Conservation (phyloP, 179 eudicot genomes). For the Camellia oleifera region DNA sequence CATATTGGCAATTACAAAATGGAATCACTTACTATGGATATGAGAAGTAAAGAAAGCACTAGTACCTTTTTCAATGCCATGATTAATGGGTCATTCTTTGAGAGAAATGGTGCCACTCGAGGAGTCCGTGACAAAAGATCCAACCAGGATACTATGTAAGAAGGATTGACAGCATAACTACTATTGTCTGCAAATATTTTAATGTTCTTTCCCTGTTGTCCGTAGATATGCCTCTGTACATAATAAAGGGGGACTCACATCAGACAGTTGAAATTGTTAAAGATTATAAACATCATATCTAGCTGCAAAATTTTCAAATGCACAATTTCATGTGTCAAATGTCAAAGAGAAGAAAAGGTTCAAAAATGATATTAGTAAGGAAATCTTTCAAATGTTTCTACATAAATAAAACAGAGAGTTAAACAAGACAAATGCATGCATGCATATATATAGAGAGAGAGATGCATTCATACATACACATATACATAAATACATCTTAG, state of each 20-base stretch:
- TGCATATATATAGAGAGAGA: background rate
- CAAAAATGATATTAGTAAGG: background rate
- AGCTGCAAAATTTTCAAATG: background rate
- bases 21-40: background rate
- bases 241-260: background rate
- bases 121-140: slow-evolving; percentile 80
- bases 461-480: background rate
- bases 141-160: slow-evolving; percentile 73
- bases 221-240: slow-evolving; percentile 80
- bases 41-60: slow-evolving; percentile 9
- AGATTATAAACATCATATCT: background rate
- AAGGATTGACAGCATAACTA: slow-evolving; percentile 77
- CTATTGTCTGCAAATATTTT: slow-evolving; percentile 85
- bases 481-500: background rate
- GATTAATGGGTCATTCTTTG: slow-evolving; percentile 75
- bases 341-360: background rate
- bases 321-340: background rate
- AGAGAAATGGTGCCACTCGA: slow-evolving; percentile 90
- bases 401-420: background rate
- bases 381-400: background rate
- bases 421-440: background rate
- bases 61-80: slow-evolving; percentile 73
- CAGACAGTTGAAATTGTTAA: background rate
- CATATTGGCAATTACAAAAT: no score
- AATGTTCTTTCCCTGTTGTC: slow-evolving; percentile 67